A percentile compares a stretch with the other conserved stretches of the same genome.
Conservation (phyloP, 371 early-diverging fungal species). For the Mucor circinelloides region DNA sequence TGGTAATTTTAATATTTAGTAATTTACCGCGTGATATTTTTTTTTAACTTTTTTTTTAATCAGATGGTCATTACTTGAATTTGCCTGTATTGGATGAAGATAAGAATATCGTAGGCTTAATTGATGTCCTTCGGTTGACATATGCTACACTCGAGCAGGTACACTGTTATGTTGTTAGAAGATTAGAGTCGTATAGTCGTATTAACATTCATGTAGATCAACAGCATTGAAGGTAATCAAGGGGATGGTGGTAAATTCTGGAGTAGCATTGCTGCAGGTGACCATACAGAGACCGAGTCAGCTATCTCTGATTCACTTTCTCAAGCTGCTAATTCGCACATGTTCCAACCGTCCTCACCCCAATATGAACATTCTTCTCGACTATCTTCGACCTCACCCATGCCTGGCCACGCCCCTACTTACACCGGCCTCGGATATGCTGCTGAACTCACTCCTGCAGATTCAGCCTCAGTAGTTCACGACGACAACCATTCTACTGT, state of each 20-base stretch:
- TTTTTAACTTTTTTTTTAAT: slow-evolving; percentile 8
- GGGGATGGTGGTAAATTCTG: slow-evolving; percentile 56
- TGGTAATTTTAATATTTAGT: slow-evolving; percentile 46
- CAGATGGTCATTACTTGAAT: slow-evolving; percentile 95
- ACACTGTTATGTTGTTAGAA: slow-evolving; percentile 2
- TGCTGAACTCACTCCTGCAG: slow-evolving; percentile 37
- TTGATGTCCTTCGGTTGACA: slow-evolving; percentile 93
- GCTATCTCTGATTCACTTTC: slow-evolving; percentile 54
- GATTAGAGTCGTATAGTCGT: not conserved
- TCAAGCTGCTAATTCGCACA: slow-evolving; percentile 39
- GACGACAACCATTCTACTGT: slow-evolving; percentile 32
- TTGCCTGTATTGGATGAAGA: slow-evolving; percentile 89
- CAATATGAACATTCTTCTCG: slow-evolving; percentile 6
- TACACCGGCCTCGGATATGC: slow-evolving; percentile 32
- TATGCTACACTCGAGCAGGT: slow-evolving; percentile 80
- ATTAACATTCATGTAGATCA: slow-evolving; percentile 20
- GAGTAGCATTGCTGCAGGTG: slow-evolving; percentile 43
- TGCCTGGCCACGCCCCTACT: slow-evolving; percentile 31
- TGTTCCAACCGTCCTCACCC: slow-evolving; percentile 31
- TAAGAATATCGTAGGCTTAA: slow-evolving; percentile 81
- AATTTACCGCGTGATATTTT: slow-evolving; percentile 1
- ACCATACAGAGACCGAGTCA: slow-evolving; percentile 52
- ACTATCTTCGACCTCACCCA: slow-evolving; percentile 10
- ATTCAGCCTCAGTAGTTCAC: slow-evolving; percentile 34
- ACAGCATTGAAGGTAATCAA: slow-evolving; percentile 46